phyloP scores from a whole-genome alignment of 2,329 filamentous ascomycete species.

The Trichoderma oligosporum region DNA sequence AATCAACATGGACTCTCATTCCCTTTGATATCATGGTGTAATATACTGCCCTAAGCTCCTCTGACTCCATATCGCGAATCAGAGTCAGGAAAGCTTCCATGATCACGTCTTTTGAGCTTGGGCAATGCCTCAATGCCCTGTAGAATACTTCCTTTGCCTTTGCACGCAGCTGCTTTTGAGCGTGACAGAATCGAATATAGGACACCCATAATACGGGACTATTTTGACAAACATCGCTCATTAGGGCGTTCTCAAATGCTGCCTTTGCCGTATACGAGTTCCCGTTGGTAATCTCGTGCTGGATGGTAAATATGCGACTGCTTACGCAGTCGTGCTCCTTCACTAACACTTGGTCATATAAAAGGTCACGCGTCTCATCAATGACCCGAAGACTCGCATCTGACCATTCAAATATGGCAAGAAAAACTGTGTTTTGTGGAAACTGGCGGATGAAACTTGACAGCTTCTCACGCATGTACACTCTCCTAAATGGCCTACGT shows the following conservation, averaged over 20 bases:
- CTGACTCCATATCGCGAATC: slow-evolving; percentile 41
- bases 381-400: slow-evolving; percentile 68
- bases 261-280: slow-evolving; percentile 48
- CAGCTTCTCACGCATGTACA: slow-evolving; percentile 60
- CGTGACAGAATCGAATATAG: slow-evolving; percentile 48
- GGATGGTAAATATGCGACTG: slow-evolving; percentile 48
- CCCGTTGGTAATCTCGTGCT: slow-evolving; percentile 47
- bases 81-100: slow-evolving; percentile 51
- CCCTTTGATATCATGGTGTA: slow-evolving; percentile 48
- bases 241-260: slow-evolving; percentile 52
- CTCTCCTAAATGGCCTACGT: slow-evolving; percentile 61
- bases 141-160: slow-evolving; percentile 49
- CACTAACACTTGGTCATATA: slow-evolving; percentile 50
- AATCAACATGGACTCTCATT: slow-evolving; percentile 47
- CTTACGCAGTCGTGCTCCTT: slow-evolving; percentile 39
- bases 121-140: slow-evolving; percentile 45
- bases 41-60: slow-evolving; percentile 48
- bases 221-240: slow-evolving; percentile 37
- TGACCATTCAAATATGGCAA: slow-evolving; percentile 69
- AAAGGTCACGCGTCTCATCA: slow-evolving; percentile 68
- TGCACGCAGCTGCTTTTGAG: slow-evolving; percentile 36
- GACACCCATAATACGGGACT: slow-evolving; percentile 46
- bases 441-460: slow-evolving; percentile 59
- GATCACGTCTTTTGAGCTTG: slow-evolving; percentile 47
- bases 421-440: slow-evolving; percentile 72